Percentiles rank a stretch among this genome's conserved stretches.
Evolutionary conservation across 495 filamentous ascomycete species (phyloP).

Genomic region (Aspergillus sclerotiicarbonarius): DNA sequence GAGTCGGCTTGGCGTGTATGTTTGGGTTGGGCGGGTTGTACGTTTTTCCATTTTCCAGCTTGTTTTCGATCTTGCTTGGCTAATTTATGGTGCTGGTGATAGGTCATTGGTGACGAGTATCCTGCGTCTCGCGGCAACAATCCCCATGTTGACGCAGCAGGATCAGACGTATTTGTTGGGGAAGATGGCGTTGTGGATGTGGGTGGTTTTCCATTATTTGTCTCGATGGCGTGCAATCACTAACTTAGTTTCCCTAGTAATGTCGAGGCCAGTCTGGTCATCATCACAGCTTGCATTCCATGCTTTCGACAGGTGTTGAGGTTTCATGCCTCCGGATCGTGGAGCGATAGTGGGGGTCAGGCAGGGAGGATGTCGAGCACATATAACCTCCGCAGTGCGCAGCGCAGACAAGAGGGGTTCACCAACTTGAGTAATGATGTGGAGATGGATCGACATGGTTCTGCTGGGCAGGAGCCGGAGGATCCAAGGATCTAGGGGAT

Average conservation of each 20-base stretch:
- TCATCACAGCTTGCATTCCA: neutral
- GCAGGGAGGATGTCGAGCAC: neutral
- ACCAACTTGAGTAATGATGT: neutral
- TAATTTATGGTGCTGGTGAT: neutral
- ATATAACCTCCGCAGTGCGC: neutral
- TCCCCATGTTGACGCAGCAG: neutral
- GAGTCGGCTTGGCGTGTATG: neutral
- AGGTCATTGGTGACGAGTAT: neutral
- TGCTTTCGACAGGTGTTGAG: neutral
- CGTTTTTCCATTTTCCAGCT: neutral
- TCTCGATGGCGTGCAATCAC: no score
- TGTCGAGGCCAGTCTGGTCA: neutral
- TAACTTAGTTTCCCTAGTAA: neutral
- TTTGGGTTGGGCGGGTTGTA: constrained; percentile 2
- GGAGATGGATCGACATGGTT: neutral
- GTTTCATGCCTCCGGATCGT: neutral
- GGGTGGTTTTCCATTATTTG: neutral
- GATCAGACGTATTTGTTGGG: neutral
- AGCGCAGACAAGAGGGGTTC: neutral
- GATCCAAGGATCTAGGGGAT: no score
- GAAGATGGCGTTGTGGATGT: neutral
- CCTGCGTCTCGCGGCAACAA: neutral
- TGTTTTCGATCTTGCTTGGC: neutral
- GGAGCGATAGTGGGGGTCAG: neutral
- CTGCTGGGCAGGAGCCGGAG: neutral